These are phyloP conservation scores for Bolboschoenus planiculmis DNA, from an alignment of 176 grass and related monocot species.

Conservation along the genomic window DNA sequence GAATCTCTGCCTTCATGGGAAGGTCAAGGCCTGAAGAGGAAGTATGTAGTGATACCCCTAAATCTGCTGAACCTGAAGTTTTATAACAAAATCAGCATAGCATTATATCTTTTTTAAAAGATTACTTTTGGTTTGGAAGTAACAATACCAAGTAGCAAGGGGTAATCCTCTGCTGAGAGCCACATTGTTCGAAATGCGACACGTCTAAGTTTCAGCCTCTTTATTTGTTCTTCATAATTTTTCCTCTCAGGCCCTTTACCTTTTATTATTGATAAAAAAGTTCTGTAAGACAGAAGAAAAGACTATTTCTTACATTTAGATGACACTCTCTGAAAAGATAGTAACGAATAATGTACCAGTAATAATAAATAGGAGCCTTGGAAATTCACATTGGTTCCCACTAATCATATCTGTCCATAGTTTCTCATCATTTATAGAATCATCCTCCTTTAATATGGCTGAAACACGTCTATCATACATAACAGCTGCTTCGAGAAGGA, in stretches of 20 bases:
- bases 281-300: not conserved
- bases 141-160: conserved; percentile 73
- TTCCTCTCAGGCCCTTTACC: conserved; percentile 96
- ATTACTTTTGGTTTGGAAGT: conserved; percentile 12
- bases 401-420: conserved; percentile 71
- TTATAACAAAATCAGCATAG: conserved; percentile 21
- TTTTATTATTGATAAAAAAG: conserved; percentile 15
- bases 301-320: not conserved
- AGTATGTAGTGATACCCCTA: conserved; percentile 86
- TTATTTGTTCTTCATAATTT: conserved; percentile 88
- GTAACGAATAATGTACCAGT: conserved; percentile 56
- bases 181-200: conserved; percentile 95
- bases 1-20: conserved; percentile 79
- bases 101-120: conserved; percentile 4
- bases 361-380: conserved; percentile 81
- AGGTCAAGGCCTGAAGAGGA: conserved; percentile 90
- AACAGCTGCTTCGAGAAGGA: conserved; percentile 90
- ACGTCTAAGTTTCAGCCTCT: conserved; percentile 71
- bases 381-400: conserved; percentile 57
- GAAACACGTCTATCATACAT: conserved; percentile 93
- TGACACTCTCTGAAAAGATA: conserved; percentile 11
- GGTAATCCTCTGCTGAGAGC: conserved; percentile 94
- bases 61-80: conserved; percentile 75
- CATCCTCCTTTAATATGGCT: conserved; percentile 64
- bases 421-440: conserved; percentile 68